Evolutionary conservation across 176 grass and related monocot species (phyloP).

Genomic region (Secale cereale): DNA sequence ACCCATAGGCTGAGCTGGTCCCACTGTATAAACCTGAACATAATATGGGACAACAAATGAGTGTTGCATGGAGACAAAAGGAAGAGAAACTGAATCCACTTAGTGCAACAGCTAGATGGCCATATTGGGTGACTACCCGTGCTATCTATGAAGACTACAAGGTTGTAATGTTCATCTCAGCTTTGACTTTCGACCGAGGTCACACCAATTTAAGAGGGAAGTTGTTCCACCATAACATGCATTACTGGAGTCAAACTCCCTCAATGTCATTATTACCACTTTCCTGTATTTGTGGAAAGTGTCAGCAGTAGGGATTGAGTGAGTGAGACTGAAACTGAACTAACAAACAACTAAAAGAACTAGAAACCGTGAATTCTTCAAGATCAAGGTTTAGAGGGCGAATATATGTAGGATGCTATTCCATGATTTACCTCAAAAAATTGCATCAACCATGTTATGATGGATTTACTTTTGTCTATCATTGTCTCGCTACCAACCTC

Average conservation of each 20-base stretch:
- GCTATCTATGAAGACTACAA: constrained; percentile 94
- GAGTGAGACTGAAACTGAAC: neutral
- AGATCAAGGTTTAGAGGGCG: too few relatives aligned
- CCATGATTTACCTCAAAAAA: constrained; percentile 47
- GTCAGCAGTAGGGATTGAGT: neutral
- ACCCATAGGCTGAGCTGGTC: constrained; percentile 84
- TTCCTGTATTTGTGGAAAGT: constrained; percentile 49
- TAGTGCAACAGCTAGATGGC: neutral
- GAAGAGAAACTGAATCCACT: constrained; percentile 5
- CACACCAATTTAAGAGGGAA: constrained; percentile 83
- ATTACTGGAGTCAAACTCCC: constrained; percentile 86
- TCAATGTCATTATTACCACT: constrained; percentile 83
- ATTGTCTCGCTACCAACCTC: constrained; percentile 83
- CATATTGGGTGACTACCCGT: constrained; percentile 45
- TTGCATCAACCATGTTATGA: constrained; percentile 94
- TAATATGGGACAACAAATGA: neutral
- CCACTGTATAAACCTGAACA: constrained; percentile 87
- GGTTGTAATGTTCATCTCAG: constrained; percentile 81
- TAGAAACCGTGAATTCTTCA: neutral
- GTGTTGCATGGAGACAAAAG: neutral
- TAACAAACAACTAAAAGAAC: neutral
- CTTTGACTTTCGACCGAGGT: constrained; percentile 92
- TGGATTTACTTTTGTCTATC: constrained; percentile 95
- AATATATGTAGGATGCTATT: neutral
- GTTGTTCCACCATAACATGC: constrained; percentile 96